A percentile compares a stretch with the other conserved stretches of the same genome.
These are phyloP conservation scores for Liriodendron chinense DNA, from an alignment of 164 flowering plant species.

Conservation along the genomic window DNA sequence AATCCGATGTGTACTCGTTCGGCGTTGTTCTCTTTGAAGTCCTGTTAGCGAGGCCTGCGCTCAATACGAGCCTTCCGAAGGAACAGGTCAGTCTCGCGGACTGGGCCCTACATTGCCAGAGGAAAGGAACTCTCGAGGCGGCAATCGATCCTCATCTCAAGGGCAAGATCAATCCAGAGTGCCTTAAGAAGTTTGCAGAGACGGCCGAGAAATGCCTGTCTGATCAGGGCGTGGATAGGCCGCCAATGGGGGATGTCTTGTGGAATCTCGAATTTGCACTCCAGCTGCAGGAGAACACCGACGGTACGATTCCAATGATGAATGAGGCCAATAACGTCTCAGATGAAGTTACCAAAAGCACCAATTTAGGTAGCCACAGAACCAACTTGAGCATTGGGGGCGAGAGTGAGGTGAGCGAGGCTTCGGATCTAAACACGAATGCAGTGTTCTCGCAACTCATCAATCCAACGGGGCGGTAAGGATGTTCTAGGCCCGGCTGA, in stretches of 20 bases:
- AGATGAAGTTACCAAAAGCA: slow-evolving; percentile 9
- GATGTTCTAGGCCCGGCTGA: background rate
- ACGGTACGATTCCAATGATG: background rate
- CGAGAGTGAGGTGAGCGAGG: slow-evolving; percentile 18
- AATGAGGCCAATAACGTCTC: background rate
- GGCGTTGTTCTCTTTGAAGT: slow-evolving; percentile 36
- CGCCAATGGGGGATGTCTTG: slow-evolving; percentile 43
- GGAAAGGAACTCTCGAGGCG: slow-evolving; percentile 24
- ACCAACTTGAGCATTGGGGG: slow-evolving; percentile 10
- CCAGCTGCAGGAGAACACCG: slow-evolving; percentile 36
- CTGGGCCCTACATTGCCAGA: slow-evolving; percentile 31
- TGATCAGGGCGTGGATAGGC: slow-evolving; percentile 33
- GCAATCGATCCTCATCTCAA: slow-evolving; percentile 35
- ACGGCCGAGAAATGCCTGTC: slow-evolving; percentile 25
- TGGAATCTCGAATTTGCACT: slow-evolving; percentile 30
- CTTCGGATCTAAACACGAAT: slow-evolving; percentile 11
- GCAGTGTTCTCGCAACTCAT: slow-evolving; percentile 46
- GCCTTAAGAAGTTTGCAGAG: slow-evolving; percentile 29
- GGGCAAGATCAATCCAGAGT: slow-evolving; percentile 30
- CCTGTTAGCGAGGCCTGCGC: slow-evolving; percentile 48
- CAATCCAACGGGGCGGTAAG: slow-evolving; percentile 46
- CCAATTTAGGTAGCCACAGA: slow-evolving; percentile 6
- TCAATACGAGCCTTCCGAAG: slow-evolving; percentile 45
- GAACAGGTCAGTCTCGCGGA: slow-evolving; percentile 57
- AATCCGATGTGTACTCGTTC: slow-evolving; percentile 23